Base-by-base conservation (phyloP, 768 basidiomycete genomes). In the Russula vinacea region DNA sequence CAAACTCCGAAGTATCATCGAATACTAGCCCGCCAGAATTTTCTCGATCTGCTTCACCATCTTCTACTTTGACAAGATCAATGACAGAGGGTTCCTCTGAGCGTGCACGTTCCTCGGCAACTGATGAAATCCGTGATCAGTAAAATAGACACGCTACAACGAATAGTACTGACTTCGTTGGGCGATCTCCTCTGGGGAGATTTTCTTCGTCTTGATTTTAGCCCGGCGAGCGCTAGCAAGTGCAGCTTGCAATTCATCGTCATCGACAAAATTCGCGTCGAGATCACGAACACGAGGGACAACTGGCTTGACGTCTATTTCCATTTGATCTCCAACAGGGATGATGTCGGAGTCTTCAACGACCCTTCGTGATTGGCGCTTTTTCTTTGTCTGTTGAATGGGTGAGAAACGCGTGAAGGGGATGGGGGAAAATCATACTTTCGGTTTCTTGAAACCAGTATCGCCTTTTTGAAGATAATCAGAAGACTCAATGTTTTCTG, bases 1-100 rank as follows among this genome's bases (percentile, higher is more conserved):
- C 92, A 68, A 99, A 99, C 74, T 98, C 96, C 1, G 94, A 93
- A 0, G 96, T 98, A 69, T 98, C 95, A 71, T 98, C 95, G 67
- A 99, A 94, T 0, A 89, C 90, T 37, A 98, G 78, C 24, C 89
- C 89, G 22, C 74, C 78, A 19, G 76, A 75, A 2, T 75, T 79
- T 26, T 79, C 83, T 5, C 70, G 78, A 1, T 79, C 80, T 19
- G 71, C 78, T 29, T 82, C 80, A n/a, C 81, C 78, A 40, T 78
- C 81, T 69, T 82, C 84, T 16, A 78, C 74, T 51, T 83, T 81
- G 64, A 82, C 75, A 7, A 71, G 71, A 32, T 79, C 76, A 33
- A 74, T 74, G 13, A 73, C 70, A 42, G 71, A 72, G 14, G 74
- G 73, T 9, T 78, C 78, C 54, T 83, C 83, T 58, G 88, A 81